Conservation (phyloP, 208 protist genomes). For the Wallacemonas sp. region DNA sequence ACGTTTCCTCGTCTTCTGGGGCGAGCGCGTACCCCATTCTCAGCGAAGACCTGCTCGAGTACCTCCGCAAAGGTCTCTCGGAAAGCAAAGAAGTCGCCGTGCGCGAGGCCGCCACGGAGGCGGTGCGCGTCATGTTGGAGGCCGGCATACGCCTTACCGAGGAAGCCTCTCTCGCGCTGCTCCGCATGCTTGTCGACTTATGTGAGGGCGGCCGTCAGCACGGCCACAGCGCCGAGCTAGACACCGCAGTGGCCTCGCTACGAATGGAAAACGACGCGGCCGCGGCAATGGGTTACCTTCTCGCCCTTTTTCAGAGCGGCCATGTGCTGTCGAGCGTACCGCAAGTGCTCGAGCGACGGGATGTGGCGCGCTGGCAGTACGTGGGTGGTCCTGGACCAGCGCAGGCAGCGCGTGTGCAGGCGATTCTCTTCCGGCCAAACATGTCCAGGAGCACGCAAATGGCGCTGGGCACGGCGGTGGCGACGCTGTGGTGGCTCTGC, state of each 20-base stretch:
- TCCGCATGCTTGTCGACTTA: slow-evolving; percentile 21
- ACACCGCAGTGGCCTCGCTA: slow-evolving; percentile 10
- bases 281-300: slow-evolving; percentile 41
- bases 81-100: slow-evolving; percentile 23
- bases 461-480: slow-evolving; percentile 48
- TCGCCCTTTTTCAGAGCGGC: slow-evolving; percentile 44
- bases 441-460: slow-evolving; percentile 40
- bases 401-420: slow-evolving; percentile 46
- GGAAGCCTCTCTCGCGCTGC: slow-evolving; percentile 12
- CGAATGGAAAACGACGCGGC: slow-evolving; percentile 37
- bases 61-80: slow-evolving; percentile 29
- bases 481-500: slow-evolving; percentile 32
- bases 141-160: slow-evolving; percentile 17
- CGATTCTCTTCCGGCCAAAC: slow-evolving; percentile 38
- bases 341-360: slow-evolving; percentile 18
- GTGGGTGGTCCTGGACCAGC: slow-evolving; percentile 41
- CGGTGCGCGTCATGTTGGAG: slow-evolving; percentile 34
- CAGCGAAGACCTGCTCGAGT: slow-evolving; percentile 35
- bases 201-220: not conserved
- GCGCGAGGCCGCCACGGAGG: slow-evolving; percentile 29
- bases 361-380: slow-evolving; percentile 35
- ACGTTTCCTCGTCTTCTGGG: not conserved
- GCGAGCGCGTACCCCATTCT: slow-evolving; percentile 16
- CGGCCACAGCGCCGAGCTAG: not conserved
- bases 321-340: slow-evolving; percentile 20